Evolutionary conservation across 257 asterid genomes (phyloP).

Genomic region (Handroanthus guayacan): DNA sequence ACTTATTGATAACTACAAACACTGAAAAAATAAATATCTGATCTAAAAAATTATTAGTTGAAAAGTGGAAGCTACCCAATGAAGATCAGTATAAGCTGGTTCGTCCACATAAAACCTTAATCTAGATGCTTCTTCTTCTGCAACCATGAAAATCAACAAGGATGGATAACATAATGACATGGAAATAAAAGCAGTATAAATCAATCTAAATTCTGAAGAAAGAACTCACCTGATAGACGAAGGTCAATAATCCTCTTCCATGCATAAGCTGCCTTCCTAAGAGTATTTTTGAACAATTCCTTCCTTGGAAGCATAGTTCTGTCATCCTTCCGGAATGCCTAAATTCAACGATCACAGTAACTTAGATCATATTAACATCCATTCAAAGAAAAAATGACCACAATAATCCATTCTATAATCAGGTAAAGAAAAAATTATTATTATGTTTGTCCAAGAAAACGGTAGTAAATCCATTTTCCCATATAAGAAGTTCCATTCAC

Average conservation of each 20-base stretch:
- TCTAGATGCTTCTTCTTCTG: conserved; percentile 88
- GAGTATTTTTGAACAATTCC: conserved; percentile 89
- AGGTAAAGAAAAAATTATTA: neutral
- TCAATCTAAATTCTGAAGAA: neutral
- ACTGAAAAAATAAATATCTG: neutral
- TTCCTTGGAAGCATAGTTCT: conserved; percentile 86
- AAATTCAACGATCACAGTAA: conserved; percentile 31
- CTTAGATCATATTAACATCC: conserved; percentile 1
- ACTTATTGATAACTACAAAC: neutral
- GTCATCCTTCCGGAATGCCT: conserved; percentile 86
- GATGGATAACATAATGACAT: conserved; percentile 1
- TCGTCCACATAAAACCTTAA: conserved; percentile 85
- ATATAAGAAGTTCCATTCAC: conserved; percentile 26
- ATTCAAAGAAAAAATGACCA: neutral
- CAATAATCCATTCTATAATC: neutral
- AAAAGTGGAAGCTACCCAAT: conserved; percentile 69
- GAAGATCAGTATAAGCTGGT: conserved; percentile 97
- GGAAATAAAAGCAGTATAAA: conserved; percentile 1
- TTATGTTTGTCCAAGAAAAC: neutral
- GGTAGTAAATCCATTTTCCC: neutral
- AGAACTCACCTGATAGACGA: conserved; percentile 64
- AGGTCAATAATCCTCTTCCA: conserved; percentile 78
- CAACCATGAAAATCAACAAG: conserved; percentile 36
- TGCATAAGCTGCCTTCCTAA: conserved; percentile 89
- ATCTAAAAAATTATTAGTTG: neutral